Base-by-base conservation (phyloP, 2,329 filamentous ascomycete genomes). In the Monosporascus sp. region DNA sequence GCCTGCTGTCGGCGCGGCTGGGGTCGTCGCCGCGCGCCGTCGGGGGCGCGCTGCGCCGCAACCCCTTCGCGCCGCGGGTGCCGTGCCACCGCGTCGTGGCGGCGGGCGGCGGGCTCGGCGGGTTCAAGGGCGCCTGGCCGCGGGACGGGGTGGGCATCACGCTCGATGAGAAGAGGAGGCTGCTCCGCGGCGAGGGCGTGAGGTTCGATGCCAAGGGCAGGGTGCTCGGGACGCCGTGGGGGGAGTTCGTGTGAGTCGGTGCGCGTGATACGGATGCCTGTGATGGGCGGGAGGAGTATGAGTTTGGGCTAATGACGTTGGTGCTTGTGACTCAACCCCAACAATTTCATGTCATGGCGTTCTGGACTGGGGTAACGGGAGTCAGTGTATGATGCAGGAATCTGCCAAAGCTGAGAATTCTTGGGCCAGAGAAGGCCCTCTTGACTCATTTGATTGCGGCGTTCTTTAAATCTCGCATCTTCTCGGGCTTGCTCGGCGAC, bases 71-170 rank as follows among this genome's bases (percentile, higher is more conserved):
- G 15, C 90, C 90, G 0, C 79, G 82, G 37, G 65, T 67, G 5
- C 90, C 90, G 1, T 95, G 90, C 56, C 90, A 95, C 69, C 80
- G 90, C 9, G 87, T 93, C 22, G 81, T 95, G 47, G 88, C 88
- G 6, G 85, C 83, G 41, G 85, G 85, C 49, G 85, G 88, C 14
- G 76, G 77, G n/a, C 69, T 90, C 22, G 87, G 87, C 43, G 86
- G 87, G 0, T 90, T 89, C 73, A 83, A 85, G 68, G 87, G 87
- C 3, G 78, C 82, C 58, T 84, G 82, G 76, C 78, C 83, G 3
- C 76, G 76, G 51, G 76, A 80, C 38, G 84, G 83, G 0, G 80
- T 83, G 60, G 82, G 82, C 1, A 78, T 81, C 53, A 84, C 83
- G 48, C 76, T 86, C 54, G 77, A 78, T 37, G 83, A 85, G 70